Percentiles rank a stretch among this genome's conserved stretches.
phyloP scores from a whole-genome alignment of 768 basidiomycete species.

The Leccinum rimulosum region DNA sequence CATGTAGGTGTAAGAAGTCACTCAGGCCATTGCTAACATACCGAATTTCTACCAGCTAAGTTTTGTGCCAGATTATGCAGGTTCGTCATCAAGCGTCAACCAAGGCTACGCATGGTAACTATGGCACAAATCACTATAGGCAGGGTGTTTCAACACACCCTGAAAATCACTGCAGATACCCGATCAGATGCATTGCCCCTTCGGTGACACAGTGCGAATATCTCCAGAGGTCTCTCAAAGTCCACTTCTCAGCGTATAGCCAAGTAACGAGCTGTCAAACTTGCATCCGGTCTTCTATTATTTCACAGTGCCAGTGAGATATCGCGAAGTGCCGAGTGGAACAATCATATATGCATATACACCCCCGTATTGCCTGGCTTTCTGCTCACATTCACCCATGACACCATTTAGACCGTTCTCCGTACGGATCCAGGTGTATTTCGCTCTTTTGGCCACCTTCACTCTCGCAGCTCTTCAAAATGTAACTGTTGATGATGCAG shows the following conservation, averaged over 20 bases:
- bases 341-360: neutral
- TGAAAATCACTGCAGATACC: too few species aligned
- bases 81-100: neutral
- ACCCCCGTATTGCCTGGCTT: neutral
- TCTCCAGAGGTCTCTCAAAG: too few species aligned
- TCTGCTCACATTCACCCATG: neutral
- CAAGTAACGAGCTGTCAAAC: too few species aligned
- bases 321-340: too few species aligned
- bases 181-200: too few species aligned
- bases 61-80: neutral
- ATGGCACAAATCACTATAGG: too few species aligned
- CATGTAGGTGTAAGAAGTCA: slow-evolving; percentile 11
- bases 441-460: neutral
- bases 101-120: neutral
- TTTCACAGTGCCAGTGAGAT: too few species aligned
- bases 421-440: neutral
- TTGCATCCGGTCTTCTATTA: too few species aligned
- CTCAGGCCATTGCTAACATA: neutral
- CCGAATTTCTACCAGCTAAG: neutral
- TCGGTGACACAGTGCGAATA: too few species aligned
- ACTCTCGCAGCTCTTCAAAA: slow-evolving; percentile 11
- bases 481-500: slow-evolving; percentile 18
- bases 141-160: too few species aligned
- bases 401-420: neutral
- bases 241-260: too few species aligned